Base-by-base conservation (phyloP, 202 grass and related monocot genomes). In the Musa balbisiana region DNA sequence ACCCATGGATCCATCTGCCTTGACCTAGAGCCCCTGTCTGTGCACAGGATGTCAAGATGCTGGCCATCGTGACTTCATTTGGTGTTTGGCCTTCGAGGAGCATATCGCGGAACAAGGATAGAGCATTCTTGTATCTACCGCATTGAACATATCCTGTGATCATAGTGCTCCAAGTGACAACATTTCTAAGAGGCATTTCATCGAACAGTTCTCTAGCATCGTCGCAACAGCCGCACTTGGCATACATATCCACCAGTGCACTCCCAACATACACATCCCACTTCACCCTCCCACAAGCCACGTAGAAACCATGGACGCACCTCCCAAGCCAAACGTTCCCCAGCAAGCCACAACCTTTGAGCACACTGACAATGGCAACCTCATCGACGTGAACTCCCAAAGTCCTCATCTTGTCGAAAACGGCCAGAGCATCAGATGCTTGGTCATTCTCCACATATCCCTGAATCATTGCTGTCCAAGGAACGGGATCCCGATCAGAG, bases 301-400 rank as follows among this genome's bases (percentile, higher is more conserved):
- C 49, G 49, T 71, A 79, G 67, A 80, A 80, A 22, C 69, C 79
- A 65, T 80, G 79, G 53, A 80, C 22, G 59, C 79, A 80, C 49
- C 22, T 80, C 14, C 79, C 70, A 43, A 73, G 58, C 55, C 69
- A 66, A 20, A 73, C 70, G 43, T 80, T 8, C 55, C 43, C 70
- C 17, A 66, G 54, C 55, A 80, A 17, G n/a, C 56, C 69, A 54
- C 55, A 52, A 4, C 69, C 69, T 49, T 65, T 72, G 51, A 80
- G 79, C 10, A 55, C 49, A 16, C 70, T 80, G 52, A 80, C 79
- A 51, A 80, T 16, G 4, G 22, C 21, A 56, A 73, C 69, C 55
- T 51, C 70, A 55, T 80, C 79, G 21, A 66, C 20, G 43, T 64
- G 54, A 55, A 80, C 56, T 14, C 79, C 79, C 1, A 24, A 24